Evolutionary conservation across 371 early-diverging fungal genomes (phyloP).

Genomic region (Circinella umbellata): DNA sequence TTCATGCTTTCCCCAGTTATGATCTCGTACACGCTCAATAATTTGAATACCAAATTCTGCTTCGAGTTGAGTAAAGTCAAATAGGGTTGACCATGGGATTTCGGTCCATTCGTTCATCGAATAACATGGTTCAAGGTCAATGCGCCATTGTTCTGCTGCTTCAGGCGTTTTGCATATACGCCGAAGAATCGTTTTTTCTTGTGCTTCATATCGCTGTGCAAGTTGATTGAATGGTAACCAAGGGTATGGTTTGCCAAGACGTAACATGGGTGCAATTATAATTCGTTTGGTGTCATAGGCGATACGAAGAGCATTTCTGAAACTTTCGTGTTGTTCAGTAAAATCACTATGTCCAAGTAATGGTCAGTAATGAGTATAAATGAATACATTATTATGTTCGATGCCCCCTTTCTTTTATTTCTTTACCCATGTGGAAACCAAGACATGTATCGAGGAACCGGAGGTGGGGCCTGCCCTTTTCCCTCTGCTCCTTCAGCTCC

Average conservation of each 20-base stretch:
- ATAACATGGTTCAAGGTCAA: slow-evolving; percentile 26
- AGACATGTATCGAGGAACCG: slow-evolving; percentile 25
- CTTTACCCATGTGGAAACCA: slow-evolving; percentile 46
- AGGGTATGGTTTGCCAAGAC: slow-evolving; percentile 38
- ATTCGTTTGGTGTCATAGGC: slow-evolving; percentile 50
- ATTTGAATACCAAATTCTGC: slow-evolving; percentile 40
- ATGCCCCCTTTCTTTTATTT: background rate
- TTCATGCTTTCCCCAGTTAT: slow-evolving; percentile 46
- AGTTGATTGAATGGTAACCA: slow-evolving; percentile 49
- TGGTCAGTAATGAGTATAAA: background rate
- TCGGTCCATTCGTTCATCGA: slow-evolving; percentile 32
- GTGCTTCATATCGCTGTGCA: slow-evolving; percentile 40
- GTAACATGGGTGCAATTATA: slow-evolving; percentile 50
- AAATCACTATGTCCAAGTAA: slow-evolving; percentile 28
- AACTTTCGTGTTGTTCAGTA: slow-evolving; percentile 48
- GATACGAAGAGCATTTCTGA: slow-evolving; percentile 50
- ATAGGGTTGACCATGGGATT: slow-evolving; percentile 30
- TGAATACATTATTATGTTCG: no score
- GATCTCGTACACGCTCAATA: slow-evolving; percentile 41
- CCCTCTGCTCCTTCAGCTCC: background rate
- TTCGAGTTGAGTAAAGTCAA: slow-evolving; percentile 23
- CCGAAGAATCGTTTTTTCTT: slow-evolving; percentile 31
- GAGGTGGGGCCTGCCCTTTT: slow-evolving; percentile 10
- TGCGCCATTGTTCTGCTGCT: slow-evolving; percentile 22
- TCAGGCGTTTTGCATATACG: slow-evolving; percentile 23